A percentile compares a stretch with the other conserved stretches of the same genome.
phyloP scores from a whole-genome alignment of 768 basidiomycete genomes.

The Auricularia auricula-judae region DNA sequence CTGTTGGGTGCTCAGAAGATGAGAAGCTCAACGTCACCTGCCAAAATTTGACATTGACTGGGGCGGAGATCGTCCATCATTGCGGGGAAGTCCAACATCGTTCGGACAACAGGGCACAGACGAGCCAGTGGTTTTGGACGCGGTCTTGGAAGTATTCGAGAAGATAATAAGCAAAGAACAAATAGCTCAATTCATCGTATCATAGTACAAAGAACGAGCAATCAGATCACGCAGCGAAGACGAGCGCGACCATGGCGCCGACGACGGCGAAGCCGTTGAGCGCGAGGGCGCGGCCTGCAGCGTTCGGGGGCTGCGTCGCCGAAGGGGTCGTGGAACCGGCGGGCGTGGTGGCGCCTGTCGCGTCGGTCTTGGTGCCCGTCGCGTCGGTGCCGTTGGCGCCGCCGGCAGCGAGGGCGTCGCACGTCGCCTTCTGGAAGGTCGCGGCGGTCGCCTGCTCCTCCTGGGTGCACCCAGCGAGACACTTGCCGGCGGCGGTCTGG shows the following conservation, averaged over 20 bases:
- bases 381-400: background rate
- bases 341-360: background rate
- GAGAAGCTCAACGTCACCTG: too few species aligned
- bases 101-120: too few species aligned
- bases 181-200: too few species aligned
- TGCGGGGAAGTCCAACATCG: too few species aligned
- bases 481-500: conserved; percentile 4
- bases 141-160: too few species aligned
- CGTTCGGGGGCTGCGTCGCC: background rate
- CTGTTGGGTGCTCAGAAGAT: too few species aligned
- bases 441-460: background rate
- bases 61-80: too few species aligned
- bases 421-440: background rate
- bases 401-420: background rate
- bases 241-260: background rate
- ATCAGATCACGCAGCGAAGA: background rate
- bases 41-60: too few species aligned
- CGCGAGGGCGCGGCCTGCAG: background rate
- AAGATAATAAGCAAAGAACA: too few species aligned
- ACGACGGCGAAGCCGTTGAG: background rate
- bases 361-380: background rate
- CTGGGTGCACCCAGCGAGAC: background rate
- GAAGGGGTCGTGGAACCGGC: background rate
- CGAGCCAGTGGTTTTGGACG: too few species aligned
- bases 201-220: too few species aligned